A percentile compares a stretch with the other conserved stretches of the same genome.
These are phyloP conservation scores for Saccharomycopsis sp. DNA, from an alignment of 805 yeast genomes.

Conservation along the genomic window DNA sequence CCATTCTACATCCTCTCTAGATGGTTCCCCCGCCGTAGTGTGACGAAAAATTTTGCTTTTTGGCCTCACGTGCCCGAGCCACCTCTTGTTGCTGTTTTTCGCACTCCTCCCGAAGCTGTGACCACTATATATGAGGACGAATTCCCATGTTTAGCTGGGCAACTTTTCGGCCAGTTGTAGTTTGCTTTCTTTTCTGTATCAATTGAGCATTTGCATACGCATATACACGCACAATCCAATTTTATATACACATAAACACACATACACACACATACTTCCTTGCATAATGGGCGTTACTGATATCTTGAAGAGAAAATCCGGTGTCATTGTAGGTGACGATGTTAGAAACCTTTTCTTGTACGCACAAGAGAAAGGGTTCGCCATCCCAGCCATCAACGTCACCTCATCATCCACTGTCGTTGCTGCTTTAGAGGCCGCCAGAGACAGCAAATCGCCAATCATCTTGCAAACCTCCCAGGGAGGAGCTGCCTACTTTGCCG, in stretches of 20 bases:
- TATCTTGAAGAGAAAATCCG: slow-evolving; percentile 83
- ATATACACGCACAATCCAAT: background rate
- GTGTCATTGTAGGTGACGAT: slow-evolving; percentile 99
- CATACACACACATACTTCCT: background rate
- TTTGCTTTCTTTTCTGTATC: background rate
- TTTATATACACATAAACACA: background rate
- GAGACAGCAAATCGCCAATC: slow-evolving; percentile 91
- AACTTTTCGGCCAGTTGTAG: background rate
- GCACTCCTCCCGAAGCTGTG: background rate
- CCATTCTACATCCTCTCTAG: too few relatives aligned
- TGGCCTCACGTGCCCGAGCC: background rate
- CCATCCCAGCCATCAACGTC: slow-evolving; percentile 97
- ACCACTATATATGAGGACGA: background rate
- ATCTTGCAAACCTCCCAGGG: slow-evolving; percentile 96
- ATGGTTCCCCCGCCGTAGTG: background rate
- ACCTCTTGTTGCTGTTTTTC: background rate
- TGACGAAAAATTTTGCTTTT: background rate
- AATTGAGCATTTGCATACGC: too few relatives aligned
- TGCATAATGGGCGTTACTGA: slow-evolving; percentile 55
- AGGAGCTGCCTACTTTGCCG: slow-evolving; percentile 99
- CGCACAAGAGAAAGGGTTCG: slow-evolving; percentile 89
- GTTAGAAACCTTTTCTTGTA: slow-evolving; percentile 77
- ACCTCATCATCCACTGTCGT: slow-evolving; percentile 96
- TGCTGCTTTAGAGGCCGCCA: slow-evolving; percentile 96
- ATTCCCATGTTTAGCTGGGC: background rate